Conservation (phyloP, 1,284 basidiomycete species). For the Cerioporus squamosus region DNA sequence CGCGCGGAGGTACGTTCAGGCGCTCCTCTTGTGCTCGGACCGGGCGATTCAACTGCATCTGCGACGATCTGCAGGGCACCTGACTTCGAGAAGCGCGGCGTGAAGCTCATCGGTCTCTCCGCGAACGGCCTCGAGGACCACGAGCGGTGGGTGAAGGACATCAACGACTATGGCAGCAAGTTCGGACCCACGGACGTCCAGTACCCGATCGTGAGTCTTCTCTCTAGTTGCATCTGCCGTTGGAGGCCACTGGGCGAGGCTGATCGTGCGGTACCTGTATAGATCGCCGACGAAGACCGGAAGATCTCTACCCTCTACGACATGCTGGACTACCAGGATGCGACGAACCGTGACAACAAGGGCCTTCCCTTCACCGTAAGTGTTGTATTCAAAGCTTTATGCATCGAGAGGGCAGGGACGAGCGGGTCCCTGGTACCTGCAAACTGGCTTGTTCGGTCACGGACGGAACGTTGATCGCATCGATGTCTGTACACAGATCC, state of each 20-base stretch:
- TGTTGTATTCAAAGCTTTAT: constrained; percentile 14
- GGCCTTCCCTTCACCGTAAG: constrained; percentile 82
- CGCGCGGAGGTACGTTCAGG: constrained; percentile 57
- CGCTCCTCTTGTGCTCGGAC: not conserved
- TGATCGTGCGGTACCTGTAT: not conserved
- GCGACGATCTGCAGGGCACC: constrained; percentile 45
- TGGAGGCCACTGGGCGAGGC: not conserved
- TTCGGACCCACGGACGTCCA: constrained; percentile 73
- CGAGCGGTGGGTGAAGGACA: constrained; percentile 90
- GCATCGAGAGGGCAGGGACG: not conserved
- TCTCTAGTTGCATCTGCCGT: not conserved
- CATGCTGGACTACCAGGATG: constrained; percentile 96
- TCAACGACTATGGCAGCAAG: constrained; percentile 79
- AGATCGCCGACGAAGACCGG: constrained; percentile 93
- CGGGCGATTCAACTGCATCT: not conserved
- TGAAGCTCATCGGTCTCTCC: constrained; percentile 95
- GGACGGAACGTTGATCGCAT: constrained; percentile 5
- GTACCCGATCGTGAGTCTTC: constrained; percentile 84
- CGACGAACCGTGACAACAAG: constrained; percentile 93
- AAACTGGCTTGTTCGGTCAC: too few species aligned
- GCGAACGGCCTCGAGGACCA: constrained; percentile 91
- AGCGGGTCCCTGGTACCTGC: not conserved
- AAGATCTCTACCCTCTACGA: constrained; percentile 87
- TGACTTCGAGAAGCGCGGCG: constrained; percentile 87
- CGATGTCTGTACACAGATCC: constrained; percentile 61